phyloP scores from a whole-genome alignment of 306 rosid species.

The Castanospermum australe region DNA sequence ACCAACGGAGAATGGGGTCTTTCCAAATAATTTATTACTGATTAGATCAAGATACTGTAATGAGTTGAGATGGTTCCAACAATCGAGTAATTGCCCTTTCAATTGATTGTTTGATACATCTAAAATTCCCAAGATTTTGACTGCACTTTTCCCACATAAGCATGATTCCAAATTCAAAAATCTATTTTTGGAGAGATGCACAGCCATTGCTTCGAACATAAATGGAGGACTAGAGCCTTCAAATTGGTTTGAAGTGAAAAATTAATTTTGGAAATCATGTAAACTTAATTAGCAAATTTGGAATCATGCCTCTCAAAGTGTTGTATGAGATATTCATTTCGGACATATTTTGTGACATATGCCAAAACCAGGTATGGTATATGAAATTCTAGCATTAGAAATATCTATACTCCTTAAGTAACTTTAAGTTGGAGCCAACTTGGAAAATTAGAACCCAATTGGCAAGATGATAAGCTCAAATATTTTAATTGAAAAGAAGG shows the following conservation, averaged over 20 bases:
- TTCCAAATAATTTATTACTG: not conserved
- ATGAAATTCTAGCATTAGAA: not conserved
- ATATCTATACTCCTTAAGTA: too few relatives aligned
- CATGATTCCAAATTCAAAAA: not conserved
- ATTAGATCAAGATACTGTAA: too few relatives aligned
- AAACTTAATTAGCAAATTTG: not conserved
- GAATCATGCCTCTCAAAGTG: not conserved
- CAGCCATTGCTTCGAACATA: not conserved
- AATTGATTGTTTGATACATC: too few relatives aligned
- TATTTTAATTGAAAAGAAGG: not conserved
- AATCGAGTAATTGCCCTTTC: too few relatives aligned
- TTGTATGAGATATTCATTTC: not conserved
- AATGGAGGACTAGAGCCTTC: not conserved
- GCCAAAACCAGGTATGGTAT: not conserved
- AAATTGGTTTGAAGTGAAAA: not conserved
- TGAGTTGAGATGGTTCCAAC: too few relatives aligned
- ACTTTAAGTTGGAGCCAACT: not conserved
- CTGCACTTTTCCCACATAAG: not conserved
- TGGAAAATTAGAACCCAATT: not conserved
- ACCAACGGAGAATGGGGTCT: not conserved
- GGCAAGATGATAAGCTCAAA: not conserved
- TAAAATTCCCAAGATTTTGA: not conserved
- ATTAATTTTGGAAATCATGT: accelerated
- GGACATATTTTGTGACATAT: not conserved
- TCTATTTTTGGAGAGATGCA: not conserved